These are phyloP conservation scores for Colletotrichum paranaense DNA, from an alignment of 2,329 filamentous ascomycete species.

Conservation along the genomic window DNA sequence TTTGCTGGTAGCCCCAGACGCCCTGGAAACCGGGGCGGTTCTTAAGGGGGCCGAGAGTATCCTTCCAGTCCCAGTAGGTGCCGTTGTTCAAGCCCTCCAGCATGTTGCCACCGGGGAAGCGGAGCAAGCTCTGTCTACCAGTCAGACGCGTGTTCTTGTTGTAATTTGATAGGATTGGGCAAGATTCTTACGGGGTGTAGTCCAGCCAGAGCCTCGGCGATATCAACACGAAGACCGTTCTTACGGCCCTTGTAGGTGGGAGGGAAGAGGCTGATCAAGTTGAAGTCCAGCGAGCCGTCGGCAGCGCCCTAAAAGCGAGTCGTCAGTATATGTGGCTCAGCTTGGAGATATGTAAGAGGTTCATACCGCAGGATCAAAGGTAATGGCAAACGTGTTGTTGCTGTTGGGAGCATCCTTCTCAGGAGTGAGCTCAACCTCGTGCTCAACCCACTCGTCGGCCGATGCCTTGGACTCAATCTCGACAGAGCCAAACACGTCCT, in stretches of 20 bases:
- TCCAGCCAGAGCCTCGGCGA: constrained; percentile 63
- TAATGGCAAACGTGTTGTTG: constrained; percentile 68
- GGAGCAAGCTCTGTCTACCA: constrained; percentile 58
- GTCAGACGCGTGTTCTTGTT: background rate
- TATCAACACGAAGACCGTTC: constrained; percentile 68
- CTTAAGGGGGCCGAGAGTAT: constrained; percentile 64
- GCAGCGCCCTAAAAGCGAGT: constrained; percentile 44
- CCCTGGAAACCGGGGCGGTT: constrained; percentile 66
- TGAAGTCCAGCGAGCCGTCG: constrained; percentile 62
- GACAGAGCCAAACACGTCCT: constrained; percentile 57
- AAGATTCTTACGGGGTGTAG: constrained; percentile 57
- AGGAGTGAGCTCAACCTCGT: constrained; percentile 58
- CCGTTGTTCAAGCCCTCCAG: constrained; percentile 59
- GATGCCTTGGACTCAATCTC: constrained; percentile 56
- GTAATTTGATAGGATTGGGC: too few relatives aligned
- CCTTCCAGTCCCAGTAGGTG: constrained; percentile 63
- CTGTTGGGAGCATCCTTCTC: constrained; percentile 59
- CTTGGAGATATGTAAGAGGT: background rate
- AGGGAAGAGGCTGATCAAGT: constrained; percentile 69
- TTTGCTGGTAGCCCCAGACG: constrained; percentile 71
- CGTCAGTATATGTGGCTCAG: background rate
- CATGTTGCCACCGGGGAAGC: constrained; percentile 75
- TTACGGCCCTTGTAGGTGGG: constrained; percentile 67
- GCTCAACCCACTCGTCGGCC: constrained; percentile 61
- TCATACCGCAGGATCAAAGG: constrained; percentile 57